phyloP scores from a whole-genome alignment of 23 red algal genomes.

The Gracilaria gracilis region DNA sequence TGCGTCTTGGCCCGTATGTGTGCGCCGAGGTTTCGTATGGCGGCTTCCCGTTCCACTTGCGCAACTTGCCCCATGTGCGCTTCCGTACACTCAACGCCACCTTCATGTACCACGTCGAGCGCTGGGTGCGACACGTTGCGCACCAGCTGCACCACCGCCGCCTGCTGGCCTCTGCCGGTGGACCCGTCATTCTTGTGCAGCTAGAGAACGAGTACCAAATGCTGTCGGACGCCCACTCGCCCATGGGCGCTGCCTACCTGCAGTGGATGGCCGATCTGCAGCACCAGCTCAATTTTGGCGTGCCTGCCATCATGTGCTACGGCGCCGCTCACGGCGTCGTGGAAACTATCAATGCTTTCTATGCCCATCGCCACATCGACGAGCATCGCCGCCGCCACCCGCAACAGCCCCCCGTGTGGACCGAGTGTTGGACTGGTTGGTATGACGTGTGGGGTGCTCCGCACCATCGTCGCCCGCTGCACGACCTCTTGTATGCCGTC shows the following conservation, averaged over 20 bases:
- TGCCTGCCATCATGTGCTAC: constrained; percentile 85
- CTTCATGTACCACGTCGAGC: constrained; percentile 73
- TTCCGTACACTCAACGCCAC: constrained; percentile 87
- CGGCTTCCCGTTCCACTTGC: constrained; percentile 83
- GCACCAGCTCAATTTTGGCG: constrained; percentile 70
- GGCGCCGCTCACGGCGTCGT: constrained; percentile 81
- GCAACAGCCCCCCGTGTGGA: constrained; percentile 83
- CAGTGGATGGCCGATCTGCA: constrained; percentile 85
- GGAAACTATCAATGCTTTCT: constrained; percentile 92
- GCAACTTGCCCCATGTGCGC: constrained; percentile 73
- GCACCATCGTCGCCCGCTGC: constrained; percentile 55
- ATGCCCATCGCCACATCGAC: constrained; percentile 75
- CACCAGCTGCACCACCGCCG: constrained; percentile 32
- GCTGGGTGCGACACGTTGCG: constrained; percentile 68
- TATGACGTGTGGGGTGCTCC: constrained; percentile 91
- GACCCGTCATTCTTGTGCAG: constrained; percentile 90
- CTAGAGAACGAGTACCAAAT: constrained; percentile 97
- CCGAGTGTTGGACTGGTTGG: constrained; percentile 94
- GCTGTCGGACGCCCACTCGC: constrained; percentile 78
- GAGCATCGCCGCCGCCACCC: constrained; percentile 48
- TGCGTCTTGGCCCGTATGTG: constrained; percentile 94
- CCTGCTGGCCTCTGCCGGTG: constrained; percentile 73
- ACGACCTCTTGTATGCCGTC: constrained; percentile 82
- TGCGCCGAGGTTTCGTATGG: constrained; percentile 91
- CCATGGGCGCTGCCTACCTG: constrained; percentile 73